A percentile compares a stretch with the other conserved stretches of the same genome.
These are phyloP conservation scores for Plasmodium gallinaceum DNA, from an alignment of 169 alveolate species.

Conservation along the genomic window DNA sequence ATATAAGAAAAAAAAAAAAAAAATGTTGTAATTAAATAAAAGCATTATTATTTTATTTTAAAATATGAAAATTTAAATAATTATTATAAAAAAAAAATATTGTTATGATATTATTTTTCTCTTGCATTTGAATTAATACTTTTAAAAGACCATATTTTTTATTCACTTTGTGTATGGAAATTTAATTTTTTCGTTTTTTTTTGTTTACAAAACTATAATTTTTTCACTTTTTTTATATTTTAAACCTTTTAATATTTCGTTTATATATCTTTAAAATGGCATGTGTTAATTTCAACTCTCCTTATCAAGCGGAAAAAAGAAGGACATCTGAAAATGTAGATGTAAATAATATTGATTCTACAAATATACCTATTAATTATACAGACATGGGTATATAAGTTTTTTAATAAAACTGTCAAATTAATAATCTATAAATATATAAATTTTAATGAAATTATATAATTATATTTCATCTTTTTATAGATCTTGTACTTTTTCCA, in stretches of 20 bases:
- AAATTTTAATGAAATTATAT: background rate
- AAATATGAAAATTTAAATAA: background rate
- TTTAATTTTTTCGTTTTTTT: background rate
- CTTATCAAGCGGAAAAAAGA: constrained; percentile 80
- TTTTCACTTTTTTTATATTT: constrained; percentile 1
- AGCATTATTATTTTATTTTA: background rate
- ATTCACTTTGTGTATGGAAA: no score
- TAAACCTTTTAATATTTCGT: constrained; percentile 10
- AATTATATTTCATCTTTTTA: constrained; percentile 3
- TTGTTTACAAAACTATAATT: background rate
- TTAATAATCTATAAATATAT: background rate
- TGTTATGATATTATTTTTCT: background rate
- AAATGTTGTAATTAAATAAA: background rate
- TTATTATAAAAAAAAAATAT: background rate
- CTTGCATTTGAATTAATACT: background rate
- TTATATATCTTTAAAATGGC: constrained; percentile 25
- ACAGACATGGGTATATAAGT: constrained; percentile 79
- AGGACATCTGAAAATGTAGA: constrained; percentile 68
- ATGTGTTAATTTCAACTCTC: constrained; percentile 79
- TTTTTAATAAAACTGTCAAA: background rate
- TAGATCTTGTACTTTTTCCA: constrained; percentile 82
- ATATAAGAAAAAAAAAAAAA: constrained; percentile 18
- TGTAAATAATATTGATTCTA: constrained; percentile 25
- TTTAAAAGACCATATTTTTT: background rate
- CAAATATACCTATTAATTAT: constrained; percentile 74